A percentile compares a stretch with the other conserved stretches of the same genome.
Conservation (phyloP, 202 grass and related monocot species). For the Elaeis oleifera region DNA sequence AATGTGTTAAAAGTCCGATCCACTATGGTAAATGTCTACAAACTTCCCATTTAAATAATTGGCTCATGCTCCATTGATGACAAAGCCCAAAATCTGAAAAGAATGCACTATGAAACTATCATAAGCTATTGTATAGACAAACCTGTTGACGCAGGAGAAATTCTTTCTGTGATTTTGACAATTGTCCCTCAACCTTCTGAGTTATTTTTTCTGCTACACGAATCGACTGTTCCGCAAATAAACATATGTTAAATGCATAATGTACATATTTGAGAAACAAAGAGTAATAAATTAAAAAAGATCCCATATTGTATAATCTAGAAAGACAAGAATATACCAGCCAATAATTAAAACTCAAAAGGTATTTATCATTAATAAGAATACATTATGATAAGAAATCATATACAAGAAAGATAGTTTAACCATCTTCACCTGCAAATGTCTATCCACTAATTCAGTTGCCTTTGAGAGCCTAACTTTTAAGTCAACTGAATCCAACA, state of each 20-base stretch:
- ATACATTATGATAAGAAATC: slow-evolving; percentile 1
- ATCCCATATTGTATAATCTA: too few species aligned
- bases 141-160: slow-evolving; percentile 96
- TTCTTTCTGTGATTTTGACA: slow-evolving; percentile 96
- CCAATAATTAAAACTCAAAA: too few species aligned
- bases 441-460: slow-evolving; percentile 83
- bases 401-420: background rate
- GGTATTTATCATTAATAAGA: too few species aligned
- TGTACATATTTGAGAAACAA: too few species aligned
- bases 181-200: slow-evolving; percentile 92
- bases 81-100: too few species aligned
- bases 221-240: slow-evolving; percentile 63
- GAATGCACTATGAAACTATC: too few species aligned
- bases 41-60: too few species aligned
- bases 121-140: background rate
- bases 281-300: too few species aligned
- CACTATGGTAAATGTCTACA: too few species aligned
- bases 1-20: too few species aligned
- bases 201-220: slow-evolving; percentile 99
- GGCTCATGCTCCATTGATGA: too few species aligned
- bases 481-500: slow-evolving; percentile 94
- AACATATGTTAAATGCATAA: slow-evolving; percentile 18
- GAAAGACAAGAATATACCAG: too few species aligned
- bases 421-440: slow-evolving; percentile 63
- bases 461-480: slow-evolving; percentile 95